Percentiles rank a stretch among this genome's conserved stretches.
Evolutionary conservation across 305 asterid species (phyloP).

Genomic region (Nicotiana rustica): DNA sequence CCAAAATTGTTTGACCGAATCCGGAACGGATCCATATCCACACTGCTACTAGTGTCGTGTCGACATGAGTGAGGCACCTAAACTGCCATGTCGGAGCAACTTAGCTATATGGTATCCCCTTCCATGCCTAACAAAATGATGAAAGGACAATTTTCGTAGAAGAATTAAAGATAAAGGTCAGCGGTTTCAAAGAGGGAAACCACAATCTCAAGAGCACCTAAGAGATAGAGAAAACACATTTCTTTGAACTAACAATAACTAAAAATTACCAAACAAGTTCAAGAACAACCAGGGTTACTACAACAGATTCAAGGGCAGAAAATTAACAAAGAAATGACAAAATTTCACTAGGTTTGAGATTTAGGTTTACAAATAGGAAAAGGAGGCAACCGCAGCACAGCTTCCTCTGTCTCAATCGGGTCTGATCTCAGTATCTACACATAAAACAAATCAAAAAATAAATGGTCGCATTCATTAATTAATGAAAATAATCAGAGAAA

Average conservation of each 20-base stretch:
- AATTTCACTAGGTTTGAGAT: slow-evolving; percentile 17
- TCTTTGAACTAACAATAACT: not conserved
- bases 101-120: not conserved
- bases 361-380: slow-evolving; percentile 52
- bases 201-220: too few species aligned
- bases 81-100: too few species aligned
- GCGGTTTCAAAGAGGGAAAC: too few species aligned
- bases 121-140: not conserved
- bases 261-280: not conserved
- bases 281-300: not conserved
- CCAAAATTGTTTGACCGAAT: too few species aligned
- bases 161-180: not conserved
- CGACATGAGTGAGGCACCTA: too few species aligned
- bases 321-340: not conserved
- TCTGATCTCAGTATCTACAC: slow-evolving; percentile 75
- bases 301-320: not conserved
- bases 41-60: too few species aligned
- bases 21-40: too few species aligned
- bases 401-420: slow-evolving; percentile 89
- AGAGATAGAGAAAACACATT: not conserved
- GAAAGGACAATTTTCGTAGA: not conserved
- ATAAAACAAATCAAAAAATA: not conserved
- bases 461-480: not conserved
- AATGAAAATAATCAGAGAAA: not conserved
- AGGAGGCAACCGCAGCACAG: slow-evolving; percentile 80